Conservation (phyloP, 2,329 filamentous ascomycete genomes). For the Fusarium sp. region DNA sequence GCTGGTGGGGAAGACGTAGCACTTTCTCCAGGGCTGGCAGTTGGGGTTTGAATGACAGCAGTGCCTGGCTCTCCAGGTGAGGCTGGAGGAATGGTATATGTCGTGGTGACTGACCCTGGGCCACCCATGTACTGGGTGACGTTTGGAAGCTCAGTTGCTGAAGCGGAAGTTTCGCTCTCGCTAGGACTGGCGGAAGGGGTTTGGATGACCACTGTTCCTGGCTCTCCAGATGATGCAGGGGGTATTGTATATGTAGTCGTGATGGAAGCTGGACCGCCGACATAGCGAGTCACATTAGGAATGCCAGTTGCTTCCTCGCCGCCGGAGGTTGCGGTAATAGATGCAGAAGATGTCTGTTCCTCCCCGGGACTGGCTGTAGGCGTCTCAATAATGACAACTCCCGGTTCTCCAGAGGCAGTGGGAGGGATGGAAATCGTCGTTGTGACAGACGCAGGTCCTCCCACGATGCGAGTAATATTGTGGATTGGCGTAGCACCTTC, state of each 20-base stretch:
- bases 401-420: neutral
- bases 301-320: neutral
- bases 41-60: neutral
- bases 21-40: neutral
- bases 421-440: neutral
- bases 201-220: constrained; percentile 5
- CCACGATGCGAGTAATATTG: neutral
- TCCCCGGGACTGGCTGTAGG: neutral
- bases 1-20: neutral
- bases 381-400: constrained; percentile 4
- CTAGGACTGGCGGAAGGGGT: neutral
- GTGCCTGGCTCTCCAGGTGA: neutral
- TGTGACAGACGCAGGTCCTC: neutral
- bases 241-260: neutral
- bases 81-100: neutral
- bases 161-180: neutral
- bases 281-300: neutral
- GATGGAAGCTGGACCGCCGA: neutral
- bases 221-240: neutral
- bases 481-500: neutral
- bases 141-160: neutral
- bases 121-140: neutral
- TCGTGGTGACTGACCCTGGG: neutral
- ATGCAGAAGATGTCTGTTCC: neutral
- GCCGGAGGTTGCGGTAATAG: accelerated